These are phyloP conservation scores for Trichoderma endophyticum DNA, from an alignment of 2,329 filamentous ascomycete genomes.

Conservation along the genomic window DNA sequence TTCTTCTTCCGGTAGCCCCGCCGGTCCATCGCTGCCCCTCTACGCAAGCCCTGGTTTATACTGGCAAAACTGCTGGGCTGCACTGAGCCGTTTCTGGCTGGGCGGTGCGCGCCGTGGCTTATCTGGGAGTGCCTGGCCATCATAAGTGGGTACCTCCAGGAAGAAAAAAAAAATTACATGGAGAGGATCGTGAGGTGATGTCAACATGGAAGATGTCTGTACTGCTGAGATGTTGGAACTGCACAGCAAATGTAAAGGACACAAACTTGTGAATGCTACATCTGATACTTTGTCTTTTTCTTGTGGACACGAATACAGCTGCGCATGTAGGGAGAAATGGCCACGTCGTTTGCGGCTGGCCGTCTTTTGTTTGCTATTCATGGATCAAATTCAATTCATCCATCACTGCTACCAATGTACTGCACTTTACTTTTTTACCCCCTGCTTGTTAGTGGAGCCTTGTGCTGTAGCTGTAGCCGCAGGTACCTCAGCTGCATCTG, in stretches of 20 bases:
- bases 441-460: not conserved
- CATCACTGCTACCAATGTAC: not conserved
- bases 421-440: not conserved
- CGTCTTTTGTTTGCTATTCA: not conserved
- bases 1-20: conserved; percentile 10
- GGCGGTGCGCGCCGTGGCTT: not conserved
- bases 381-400: not conserved
- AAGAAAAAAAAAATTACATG: not conserved
- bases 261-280: not conserved
- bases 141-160: not conserved
- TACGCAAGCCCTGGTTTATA: not conserved
- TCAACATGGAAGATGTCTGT: not conserved
- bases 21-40: not conserved
- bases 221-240: not conserved
- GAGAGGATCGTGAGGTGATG: not conserved
- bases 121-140: not conserved
- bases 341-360: not conserved
- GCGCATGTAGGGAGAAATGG: not conserved
- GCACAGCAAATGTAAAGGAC: not conserved
- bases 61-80: not conserved
- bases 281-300: not conserved
- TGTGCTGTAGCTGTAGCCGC: not conserved
- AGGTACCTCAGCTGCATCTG: not conserved
- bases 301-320: not conserved
- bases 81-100: not conserved